These are phyloP conservation scores for Myxozyma geophila DNA, from an alignment of 805 yeast species.

Conservation along the genomic window DNA sequence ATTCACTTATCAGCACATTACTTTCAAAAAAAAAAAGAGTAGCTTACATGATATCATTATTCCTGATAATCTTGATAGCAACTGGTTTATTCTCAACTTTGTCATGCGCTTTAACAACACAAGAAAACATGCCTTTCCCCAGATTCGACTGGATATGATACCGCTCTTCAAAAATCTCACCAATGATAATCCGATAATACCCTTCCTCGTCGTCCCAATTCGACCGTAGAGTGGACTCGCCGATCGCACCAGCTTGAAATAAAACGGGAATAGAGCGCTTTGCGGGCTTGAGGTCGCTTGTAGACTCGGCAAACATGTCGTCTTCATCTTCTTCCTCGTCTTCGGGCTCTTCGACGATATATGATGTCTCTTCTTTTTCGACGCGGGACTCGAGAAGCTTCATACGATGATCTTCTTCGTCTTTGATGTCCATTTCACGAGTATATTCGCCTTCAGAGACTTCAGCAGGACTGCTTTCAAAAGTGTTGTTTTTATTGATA, in stretches of 20 bases:
- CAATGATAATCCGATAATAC: slow-evolving; percentile 43
- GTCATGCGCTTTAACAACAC: slow-evolving; percentile 45
- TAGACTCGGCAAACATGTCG: slow-evolving; percentile 40
- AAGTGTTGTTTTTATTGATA: not conserved
- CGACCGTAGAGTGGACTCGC: slow-evolving; percentile 40
- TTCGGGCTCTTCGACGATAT: slow-evolving; percentile 1
- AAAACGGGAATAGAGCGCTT: slow-evolving; percentile 17
- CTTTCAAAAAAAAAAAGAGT: not conserved
- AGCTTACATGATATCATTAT: slow-evolving; percentile 60
- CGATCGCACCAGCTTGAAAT: slow-evolving; percentile 3
- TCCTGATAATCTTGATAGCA: slow-evolving; percentile 66
- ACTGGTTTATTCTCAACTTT: slow-evolving; percentile 41
- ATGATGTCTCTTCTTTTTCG: not conserved
- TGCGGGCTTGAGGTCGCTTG: slow-evolving; percentile 10
- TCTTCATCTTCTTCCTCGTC: slow-evolving; percentile 32
- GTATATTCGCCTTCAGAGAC: not conserved
- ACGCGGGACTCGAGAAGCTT: not conserved
- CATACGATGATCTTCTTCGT: not conserved
- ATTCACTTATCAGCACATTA: not conserved
- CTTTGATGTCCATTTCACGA: not conserved
- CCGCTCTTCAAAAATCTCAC: slow-evolving; percentile 43
- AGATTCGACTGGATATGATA: slow-evolving; percentile 42
- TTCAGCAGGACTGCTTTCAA: not conserved
- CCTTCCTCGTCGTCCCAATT: slow-evolving; percentile 47
- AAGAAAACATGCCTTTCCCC: slow-evolving; percentile 46